A percentile compares a stretch with the other conserved stretches of the same genome.
phyloP scores from a whole-genome alignment of 1,139 yeast genomes.

The Sugiyamaella sp. region DNA sequence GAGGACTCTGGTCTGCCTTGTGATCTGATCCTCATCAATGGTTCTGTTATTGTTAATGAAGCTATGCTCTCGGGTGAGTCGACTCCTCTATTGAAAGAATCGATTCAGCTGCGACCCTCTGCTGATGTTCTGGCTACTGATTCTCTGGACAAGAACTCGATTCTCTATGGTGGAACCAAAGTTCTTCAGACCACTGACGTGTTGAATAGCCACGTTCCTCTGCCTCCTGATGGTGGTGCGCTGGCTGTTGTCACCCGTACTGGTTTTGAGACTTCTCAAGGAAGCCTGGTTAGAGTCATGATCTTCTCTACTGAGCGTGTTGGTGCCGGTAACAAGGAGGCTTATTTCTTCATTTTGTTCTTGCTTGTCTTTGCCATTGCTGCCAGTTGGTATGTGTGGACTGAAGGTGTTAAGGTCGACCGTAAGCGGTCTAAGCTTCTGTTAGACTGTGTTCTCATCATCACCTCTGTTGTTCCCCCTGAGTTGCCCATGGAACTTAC shows the following conservation, averaged over 20 bases:
- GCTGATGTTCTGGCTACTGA: conserved; percentile 70
- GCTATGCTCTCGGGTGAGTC: conserved; percentile 99
- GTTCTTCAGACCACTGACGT: conserved; percentile 89
- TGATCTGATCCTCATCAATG: conserved; percentile 82
- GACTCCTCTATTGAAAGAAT: conserved; percentile 92
- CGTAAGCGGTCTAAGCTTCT: conserved; percentile 92
- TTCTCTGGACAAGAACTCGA: conserved; percentile 85
- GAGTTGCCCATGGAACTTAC: conserved; percentile 99
- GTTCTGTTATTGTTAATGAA: conserved; percentile 92
- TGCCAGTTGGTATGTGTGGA: conserved; percentile 99
- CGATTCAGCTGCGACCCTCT: conserved; percentile 79
- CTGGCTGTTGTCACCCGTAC: conserved; percentile 88
- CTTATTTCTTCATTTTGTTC: conserved; percentile 87
- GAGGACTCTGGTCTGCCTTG: conserved; percentile 97
- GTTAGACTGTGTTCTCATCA: conserved; percentile 90
- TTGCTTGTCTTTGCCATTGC: conserved; percentile 88
- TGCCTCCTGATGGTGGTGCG: conserved; percentile 87
- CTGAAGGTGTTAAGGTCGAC: conserved; percentile 94
- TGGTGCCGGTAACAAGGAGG: conserved; percentile 94
- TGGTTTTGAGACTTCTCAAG: conserved; percentile 98
- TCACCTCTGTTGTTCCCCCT: conserved; percentile 98
- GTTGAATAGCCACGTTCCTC: conserved; percentile 49
- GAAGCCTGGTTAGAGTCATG: conserved; percentile 97
- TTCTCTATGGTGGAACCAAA: conserved; percentile 95
- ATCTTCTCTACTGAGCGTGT: conserved; percentile 95